Evolutionary conservation across 2,329 filamentous ascomycete genomes (phyloP).

Genomic region (Diaporthe sp.): DNA sequence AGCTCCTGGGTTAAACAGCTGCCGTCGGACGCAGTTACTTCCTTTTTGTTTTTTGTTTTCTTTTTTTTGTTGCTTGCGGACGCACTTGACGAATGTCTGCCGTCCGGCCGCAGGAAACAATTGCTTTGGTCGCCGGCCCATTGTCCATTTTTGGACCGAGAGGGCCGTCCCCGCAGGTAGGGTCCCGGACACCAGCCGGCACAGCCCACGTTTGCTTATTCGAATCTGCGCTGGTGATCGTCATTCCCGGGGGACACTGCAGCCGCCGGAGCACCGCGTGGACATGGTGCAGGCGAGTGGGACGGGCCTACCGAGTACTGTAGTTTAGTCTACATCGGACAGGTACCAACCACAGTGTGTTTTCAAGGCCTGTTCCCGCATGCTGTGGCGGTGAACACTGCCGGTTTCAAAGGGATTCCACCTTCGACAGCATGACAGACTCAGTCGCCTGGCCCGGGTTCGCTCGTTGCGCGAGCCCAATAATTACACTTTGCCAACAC

Average conservation of each 20-base stretch:
- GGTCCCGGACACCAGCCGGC: constrained; percentile 24
- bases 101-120: constrained; percentile 13
- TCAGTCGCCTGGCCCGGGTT: neutral
- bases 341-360: constrained; percentile 23
- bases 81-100: constrained; percentile 30
- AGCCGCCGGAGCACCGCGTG: constrained; percentile 35
- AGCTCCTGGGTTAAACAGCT: constrained; percentile 2
- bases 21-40: neutral
- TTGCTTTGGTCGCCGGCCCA: constrained; percentile 29
- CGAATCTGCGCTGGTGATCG: constrained; percentile 33
- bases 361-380: neutral
- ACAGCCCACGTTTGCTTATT: constrained; percentile 33
- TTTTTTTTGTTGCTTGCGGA: neutral
- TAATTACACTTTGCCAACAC: constrained; percentile 21
- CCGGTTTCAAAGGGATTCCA: constrained; percentile 16
- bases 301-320: constrained; percentile 15
- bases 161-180: constrained; percentile 27
- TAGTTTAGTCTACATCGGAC: constrained; percentile 11
- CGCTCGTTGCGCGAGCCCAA: neutral
- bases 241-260: constrained; percentile 34
- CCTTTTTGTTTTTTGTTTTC: neutral
- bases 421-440: constrained; percentile 9
- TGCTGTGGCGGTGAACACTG: constrained; percentile 27
- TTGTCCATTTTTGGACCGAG: constrained; percentile 22
- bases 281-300: constrained; percentile 25